phyloP scores from a whole-genome alignment of 164 flowering plant genomes.

The Nymphaea thermarum region DNA sequence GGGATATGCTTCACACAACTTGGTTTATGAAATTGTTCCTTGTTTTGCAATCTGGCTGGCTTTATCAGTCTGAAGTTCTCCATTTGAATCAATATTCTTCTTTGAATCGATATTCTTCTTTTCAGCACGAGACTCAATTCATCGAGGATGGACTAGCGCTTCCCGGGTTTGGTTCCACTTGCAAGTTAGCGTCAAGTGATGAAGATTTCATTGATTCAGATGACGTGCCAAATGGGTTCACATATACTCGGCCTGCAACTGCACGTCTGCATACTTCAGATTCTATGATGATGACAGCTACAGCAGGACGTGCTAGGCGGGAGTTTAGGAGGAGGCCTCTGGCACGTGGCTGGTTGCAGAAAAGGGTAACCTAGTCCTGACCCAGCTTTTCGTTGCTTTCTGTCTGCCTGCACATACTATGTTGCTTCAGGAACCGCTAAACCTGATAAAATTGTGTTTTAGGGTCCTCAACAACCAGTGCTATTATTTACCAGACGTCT shows the following conservation, averaged over 20 bases:
- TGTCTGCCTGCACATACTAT: neutral
- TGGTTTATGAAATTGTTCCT: no score
- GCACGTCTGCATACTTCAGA: slow-evolving; percentile 29
- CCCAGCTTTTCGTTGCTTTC: no score
- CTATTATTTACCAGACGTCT: slow-evolving; percentile 74
- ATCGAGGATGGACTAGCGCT: slow-evolving; percentile 80
- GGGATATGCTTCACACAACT: no score
- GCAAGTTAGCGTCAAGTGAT: slow-evolving; percentile 65
- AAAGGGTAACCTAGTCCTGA: slow-evolving; percentile 34
- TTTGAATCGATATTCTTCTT: neutral
- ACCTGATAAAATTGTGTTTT: slow-evolving; percentile 12
- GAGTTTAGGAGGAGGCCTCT: slow-evolving; percentile 46
- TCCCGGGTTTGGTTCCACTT: slow-evolving; percentile 43
- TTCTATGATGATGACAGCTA: slow-evolving; percentile 30
- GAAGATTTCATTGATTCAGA: slow-evolving; percentile 83
- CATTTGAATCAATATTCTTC: no score
- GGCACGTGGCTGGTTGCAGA: slow-evolving; percentile 64
- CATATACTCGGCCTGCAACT: slow-evolving; percentile 28
- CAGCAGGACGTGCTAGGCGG: slow-evolving; percentile 38
- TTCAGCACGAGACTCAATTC: slow-evolving; percentile 45
- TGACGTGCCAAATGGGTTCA: slow-evolving; percentile 33
- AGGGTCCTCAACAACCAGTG: slow-evolving; percentile 89
- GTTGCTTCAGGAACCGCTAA: neutral
- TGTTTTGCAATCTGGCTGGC: no score
- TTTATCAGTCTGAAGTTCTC: no score